Evolutionary conservation across 2,329 filamentous ascomycete genomes (phyloP), one percentile per base, ranked within the genome.

Genomic region (Epichloe coenophiala): DNA sequence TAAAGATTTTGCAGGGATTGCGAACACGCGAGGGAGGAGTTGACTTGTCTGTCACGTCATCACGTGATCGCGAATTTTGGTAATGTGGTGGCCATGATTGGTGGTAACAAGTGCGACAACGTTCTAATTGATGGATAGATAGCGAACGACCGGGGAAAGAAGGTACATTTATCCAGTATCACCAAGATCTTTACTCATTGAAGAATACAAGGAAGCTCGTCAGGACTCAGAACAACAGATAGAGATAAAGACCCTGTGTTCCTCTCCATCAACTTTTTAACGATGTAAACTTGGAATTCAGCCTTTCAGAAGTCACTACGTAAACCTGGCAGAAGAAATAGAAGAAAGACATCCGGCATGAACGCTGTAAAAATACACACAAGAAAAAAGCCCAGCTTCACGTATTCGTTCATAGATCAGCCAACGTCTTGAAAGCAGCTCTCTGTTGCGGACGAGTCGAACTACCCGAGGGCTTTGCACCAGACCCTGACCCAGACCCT

Each of bases 351-450:
- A 44, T 17, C 15, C 27, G 17, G 42, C 44, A 15, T 15, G 9
- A 45, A 11, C 44, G 44, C 44, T 45, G 11, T 19, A 36, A 27
- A 45, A 37, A 12, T 21, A 17, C 17, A 17, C 33, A 23, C 15
- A 36, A 12, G 17, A 35, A 19, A 45, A 11, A 35, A 8, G 12
- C 9, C 17, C 3, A 11, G 27, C 19, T 23, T 6, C 3, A 6
- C 9, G 17, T 11, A 23, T 4, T 15, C 17, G 17, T 17, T 46
- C 19, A 70, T 52, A 81, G 57, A 56, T 81, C 77, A 7, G 76
- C 73, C 62, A 81, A 56, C 2, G 77, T 81, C 65, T 68, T 73
- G 59, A 76, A 75, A 1, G 61, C 58, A 38, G 71, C 54, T 49
- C 65, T 67, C 27, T 64, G 65, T 15, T 54, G 56, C 17, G 52